Base-by-base conservation (phyloP, 176 grass and related monocot genomes). In the Ensete ventricosum region DNA sequence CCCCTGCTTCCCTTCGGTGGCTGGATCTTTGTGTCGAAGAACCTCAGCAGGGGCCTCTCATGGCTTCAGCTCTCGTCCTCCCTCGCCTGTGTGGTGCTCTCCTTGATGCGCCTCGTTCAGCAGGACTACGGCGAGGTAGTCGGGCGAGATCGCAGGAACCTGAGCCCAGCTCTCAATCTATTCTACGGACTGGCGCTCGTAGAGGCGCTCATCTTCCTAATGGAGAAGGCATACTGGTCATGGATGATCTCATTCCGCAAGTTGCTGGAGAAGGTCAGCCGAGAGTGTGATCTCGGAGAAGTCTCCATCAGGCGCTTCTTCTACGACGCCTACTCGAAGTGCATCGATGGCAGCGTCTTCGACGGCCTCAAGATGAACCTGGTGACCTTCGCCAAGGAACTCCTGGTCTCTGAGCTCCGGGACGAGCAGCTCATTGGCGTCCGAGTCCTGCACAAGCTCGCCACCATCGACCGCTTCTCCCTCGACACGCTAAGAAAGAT, bases 11-110 rank as follows among this genome's bases (percentile, higher is more conserved):
- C 79, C 3, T 19, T 50, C 52, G 70, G 52, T 11, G 69, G 79
- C 49, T 64, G 68, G 58, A 16, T 81, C 69, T 72, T 81, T 27
- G 55, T 62, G 19, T 49, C 43, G 58, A 73, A 80, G 29, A 71
- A 81, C 68, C 68, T 85, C 27, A 67, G 77, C 51, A 48, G 63
- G 29, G 62, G 19, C 54, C 78, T 85, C 54, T 62, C 43, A 3
- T 71, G 27, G 77, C 64, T 85, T 69, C 83, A 85, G 64, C 58
- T 85, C 43, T 25, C 34, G 19, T 85, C 75, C 0, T 72, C 83
- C 25, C 8, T 80, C 16, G 53, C 72, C 62, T 80, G 72, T 9
- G 79, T 85, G 58, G 25, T 51, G 17, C 78, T 85, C 72, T 85
- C 78, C 10, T 26, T 81, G 55, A 14, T 53, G 11, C 83, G 79